A percentile compares a stretch with the other conserved stretches of the same genome.
Conservation (phyloP, 192 early-diverging fungal species). For the Rhizophagus sp. region DNA sequence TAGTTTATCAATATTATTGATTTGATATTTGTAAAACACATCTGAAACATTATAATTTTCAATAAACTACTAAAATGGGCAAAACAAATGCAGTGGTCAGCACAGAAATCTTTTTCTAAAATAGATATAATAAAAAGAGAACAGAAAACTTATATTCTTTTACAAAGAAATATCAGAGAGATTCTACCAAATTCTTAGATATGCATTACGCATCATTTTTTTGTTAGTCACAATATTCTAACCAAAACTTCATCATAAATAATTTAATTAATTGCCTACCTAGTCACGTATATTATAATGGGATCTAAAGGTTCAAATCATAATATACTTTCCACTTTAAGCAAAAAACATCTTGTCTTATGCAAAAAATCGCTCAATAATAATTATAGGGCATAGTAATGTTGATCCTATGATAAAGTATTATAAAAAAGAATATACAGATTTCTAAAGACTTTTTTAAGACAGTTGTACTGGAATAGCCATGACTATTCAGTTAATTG, state of each 20-base stretch:
- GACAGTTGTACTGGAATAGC: background rate
- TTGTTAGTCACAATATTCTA: no score
- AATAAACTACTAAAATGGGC: background rate
- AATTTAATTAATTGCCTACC: no score
- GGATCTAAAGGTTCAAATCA: no score
- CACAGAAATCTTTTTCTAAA: background rate
- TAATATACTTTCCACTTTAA: background rate
- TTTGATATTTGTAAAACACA: background rate
- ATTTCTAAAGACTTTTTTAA: slow-evolving; percentile 12
- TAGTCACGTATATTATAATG: no score
- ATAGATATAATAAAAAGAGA: no score
- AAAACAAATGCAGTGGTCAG: background rate
- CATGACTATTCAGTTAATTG: background rate
- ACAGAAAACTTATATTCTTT: background rate
- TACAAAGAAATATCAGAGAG: no score
- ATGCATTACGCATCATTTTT: no score
- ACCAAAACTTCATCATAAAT: no score
- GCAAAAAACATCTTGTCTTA: background rate
- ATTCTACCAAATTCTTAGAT: no score
- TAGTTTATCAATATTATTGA: background rate
- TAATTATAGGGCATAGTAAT: background rate
- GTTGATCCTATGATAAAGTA: background rate
- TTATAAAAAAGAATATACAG: background rate
- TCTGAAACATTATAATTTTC: background rate
- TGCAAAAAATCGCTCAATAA: background rate